Evolutionary conservation across 768 basidiomycete species (phyloP), one percentile per base, ranked within the genome.

Genomic region (Chalciporus chontae): DNA sequence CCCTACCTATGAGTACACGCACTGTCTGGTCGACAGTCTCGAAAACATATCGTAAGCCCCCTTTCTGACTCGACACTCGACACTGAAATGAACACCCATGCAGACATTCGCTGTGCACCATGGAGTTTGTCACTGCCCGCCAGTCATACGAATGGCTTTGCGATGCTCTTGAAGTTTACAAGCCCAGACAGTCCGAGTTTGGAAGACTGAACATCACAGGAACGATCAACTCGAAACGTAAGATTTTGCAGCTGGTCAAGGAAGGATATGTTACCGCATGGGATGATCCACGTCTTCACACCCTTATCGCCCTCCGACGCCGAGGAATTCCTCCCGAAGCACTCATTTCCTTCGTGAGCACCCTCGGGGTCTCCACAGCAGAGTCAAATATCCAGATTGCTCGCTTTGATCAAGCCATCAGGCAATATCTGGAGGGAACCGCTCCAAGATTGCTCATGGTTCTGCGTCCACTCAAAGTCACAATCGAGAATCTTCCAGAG

Each of bases 101-200:
- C 40, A 98, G 95, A 21, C 96, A 99, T 73, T 98, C 96, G 0
- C 77, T 99, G 6, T 99, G 96, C 63, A 99, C 96, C 1, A 83
- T 82, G 34, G 96, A 99, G 68, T 99, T 99, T 68, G 85, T 98
- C 59, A 83, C 85, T 18, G 94, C 96, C 3, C 88, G 96, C 47
- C 90, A 93, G 64, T 96, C 96, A 0, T 98, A 99, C 67, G 96
- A 99, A 62, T 99, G 96, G 96, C 80, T 99, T 11, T 99, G 96
- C 61, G 95, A 99, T 64, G 92, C 90, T 3, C 76, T 98, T n/a
- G 90, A 90, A 53, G 87, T 98, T 3, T 99, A 98, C 77, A 96
- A 94, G 67, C 94, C 96, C 18, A 85, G 84, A 50, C 96, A 99
- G 71, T 94, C 92, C 41, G 96, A 99, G 67, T 98, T 91, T 60